These are phyloP conservation scores for Trichoderma atrobrunneum DNA, from an alignment of 2,329 filamentous ascomycete genomes.

Conservation along the genomic window DNA sequence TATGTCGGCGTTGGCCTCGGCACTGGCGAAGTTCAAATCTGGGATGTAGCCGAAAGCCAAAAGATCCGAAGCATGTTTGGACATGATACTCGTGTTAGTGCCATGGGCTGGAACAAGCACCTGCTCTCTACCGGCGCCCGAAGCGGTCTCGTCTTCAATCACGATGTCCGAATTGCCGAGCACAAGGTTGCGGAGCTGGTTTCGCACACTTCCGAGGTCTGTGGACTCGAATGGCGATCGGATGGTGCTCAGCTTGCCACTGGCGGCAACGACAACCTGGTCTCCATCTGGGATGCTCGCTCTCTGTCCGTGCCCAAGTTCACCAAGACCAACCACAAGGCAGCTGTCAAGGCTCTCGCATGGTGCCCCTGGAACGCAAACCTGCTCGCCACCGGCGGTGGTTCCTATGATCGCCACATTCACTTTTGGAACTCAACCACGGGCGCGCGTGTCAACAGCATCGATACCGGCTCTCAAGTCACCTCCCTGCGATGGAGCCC, in stretches of 20 bases:
- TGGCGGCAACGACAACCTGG: slow-evolving; percentile 97
- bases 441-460: slow-evolving; percentile 96
- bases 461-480: slow-evolving; percentile 96
- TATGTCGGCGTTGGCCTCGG: slow-evolving; percentile 95
- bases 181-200: slow-evolving; percentile 98
- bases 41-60: slow-evolving; percentile 91
- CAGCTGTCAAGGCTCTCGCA: slow-evolving; percentile 93
- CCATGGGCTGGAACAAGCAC: slow-evolving; percentile 99
- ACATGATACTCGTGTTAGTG: slow-evolving; percentile 92
- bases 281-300: slow-evolving; percentile 98
- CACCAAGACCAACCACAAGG: slow-evolving; percentile 99
- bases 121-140: slow-evolving; percentile 91
- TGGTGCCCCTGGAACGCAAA: slow-evolving; percentile 99
- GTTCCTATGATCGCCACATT: slow-evolving; percentile 95
- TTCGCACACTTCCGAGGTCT: slow-evolving; percentile 96
- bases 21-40: slow-evolving; percentile 96
- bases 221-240: slow-evolving; percentile 94
- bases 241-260: slow-evolving; percentile 96
- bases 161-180: slow-evolving; percentile 94
- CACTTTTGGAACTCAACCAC: slow-evolving; percentile 99
- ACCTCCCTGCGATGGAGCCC: slow-evolving; percentile 96
- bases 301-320: slow-evolving; percentile 93
- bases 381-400: slow-evolving; percentile 91
- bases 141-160: slow-evolving; percentile 94
- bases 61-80: slow-evolving; percentile 99